These are phyloP conservation scores for Coelastrella sp. DNA, from an alignment of 139 green algal genomes.

Conservation along the genomic window DNA sequence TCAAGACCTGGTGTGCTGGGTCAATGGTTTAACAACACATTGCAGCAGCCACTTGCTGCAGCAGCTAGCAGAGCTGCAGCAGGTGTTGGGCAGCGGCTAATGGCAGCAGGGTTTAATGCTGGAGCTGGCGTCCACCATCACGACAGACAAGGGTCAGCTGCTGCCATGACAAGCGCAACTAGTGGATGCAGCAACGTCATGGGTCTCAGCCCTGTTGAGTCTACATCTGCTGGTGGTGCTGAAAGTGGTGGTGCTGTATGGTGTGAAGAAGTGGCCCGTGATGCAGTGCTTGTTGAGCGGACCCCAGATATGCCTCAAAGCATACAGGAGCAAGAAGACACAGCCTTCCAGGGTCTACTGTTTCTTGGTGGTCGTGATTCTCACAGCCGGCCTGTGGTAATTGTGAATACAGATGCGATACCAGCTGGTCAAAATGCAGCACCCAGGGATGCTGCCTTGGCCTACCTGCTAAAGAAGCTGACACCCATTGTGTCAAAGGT, in stretches of 20 bases:
- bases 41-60: slow-evolving; percentile 36
- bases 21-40: background rate
- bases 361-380: slow-evolving; percentile 79
- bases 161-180: background rate
- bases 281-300: slow-evolving; percentile 44
- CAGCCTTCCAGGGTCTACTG: slow-evolving; percentile 63
- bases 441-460: slow-evolving; percentile 55
- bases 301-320: slow-evolving; percentile 38
- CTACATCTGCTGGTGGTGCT: background rate
- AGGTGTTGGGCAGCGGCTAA: slow-evolving; percentile 29
- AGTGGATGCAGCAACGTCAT: background rate
- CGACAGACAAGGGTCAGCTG: background rate
- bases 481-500: slow-evolving; percentile 74
- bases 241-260: background rate
- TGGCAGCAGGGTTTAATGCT: slow-evolving; percentile 23
- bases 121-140: too few species aligned
- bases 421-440: slow-evolving; percentile 50
- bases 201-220: background rate
- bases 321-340: slow-evolving; percentile 39
- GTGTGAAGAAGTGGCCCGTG: background rate
- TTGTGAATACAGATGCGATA: slow-evolving; percentile 79
- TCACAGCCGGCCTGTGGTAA: slow-evolving; percentile 78
- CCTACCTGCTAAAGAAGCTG: slow-evolving; percentile 65
- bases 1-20: background rate
- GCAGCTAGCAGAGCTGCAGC: slow-evolving; percentile 12